Percentiles rank a stretch among this genome's conserved stretches.
These are phyloP conservation scores for Esteya vermicola DNA, from an alignment of 2,329 filamentous ascomycete genomes.

Conservation along the genomic window DNA sequence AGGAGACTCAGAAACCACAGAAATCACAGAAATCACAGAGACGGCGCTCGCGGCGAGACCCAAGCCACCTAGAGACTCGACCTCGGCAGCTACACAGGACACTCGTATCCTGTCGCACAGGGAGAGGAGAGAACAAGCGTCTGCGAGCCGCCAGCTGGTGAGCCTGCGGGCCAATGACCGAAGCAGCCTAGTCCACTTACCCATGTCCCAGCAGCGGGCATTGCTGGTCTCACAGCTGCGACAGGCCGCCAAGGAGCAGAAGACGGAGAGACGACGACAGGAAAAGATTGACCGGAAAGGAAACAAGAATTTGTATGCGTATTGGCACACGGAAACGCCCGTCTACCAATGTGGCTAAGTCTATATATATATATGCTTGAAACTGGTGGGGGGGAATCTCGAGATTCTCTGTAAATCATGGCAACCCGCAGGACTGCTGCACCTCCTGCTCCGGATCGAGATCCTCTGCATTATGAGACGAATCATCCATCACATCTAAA, in stretches of 20 bases:
- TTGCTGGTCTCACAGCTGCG: slow-evolving; percentile 14
- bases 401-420: no score
- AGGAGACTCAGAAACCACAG: background rate
- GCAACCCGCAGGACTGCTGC: no score
- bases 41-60: no score
- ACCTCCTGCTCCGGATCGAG: no score
- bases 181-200: slow-evolving; percentile 15
- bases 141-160: slow-evolving; percentile 10
- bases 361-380: no score
- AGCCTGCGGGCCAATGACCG: slow-evolving; percentile 15
- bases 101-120: slow-evolving; percentile 1
- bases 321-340: slow-evolving; percentile 19
- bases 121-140: slow-evolving; percentile 6
- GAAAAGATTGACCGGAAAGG: slow-evolving; percentile 17
- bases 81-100: background rate
- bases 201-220: slow-evolving; percentile 16
- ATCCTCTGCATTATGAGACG: no score
- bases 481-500: background rate
- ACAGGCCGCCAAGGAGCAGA: slow-evolving; percentile 15
- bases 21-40: background rate
- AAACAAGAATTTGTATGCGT: slow-evolving; percentile 20
- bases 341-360: slow-evolving; percentile 18
- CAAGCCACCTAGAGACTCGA: no score
- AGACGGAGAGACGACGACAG: slow-evolving; percentile 14
- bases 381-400: no score